Evolutionary conservation across 495 filamentous ascomycete species (phyloP).

Genomic region (Copromyces sp.): DNA sequence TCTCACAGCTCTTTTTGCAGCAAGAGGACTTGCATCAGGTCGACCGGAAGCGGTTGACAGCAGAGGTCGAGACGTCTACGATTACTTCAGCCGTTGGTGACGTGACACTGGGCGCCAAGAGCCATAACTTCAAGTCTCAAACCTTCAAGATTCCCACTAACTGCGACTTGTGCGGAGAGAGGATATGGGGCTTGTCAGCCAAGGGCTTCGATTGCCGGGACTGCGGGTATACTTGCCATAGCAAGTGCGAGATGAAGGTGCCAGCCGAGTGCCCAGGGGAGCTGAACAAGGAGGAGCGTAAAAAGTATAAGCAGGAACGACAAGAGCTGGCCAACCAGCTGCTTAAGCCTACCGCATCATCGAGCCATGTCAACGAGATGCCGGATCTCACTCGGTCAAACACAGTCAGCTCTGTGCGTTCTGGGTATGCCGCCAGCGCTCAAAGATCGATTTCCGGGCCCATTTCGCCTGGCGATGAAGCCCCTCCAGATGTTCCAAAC

Average conservation of each 20-base stretch:
- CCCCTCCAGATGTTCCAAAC: constrained; percentile 27
- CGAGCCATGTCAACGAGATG: constrained; percentile 38
- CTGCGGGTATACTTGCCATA: constrained; percentile 96
- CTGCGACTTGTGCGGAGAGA: constrained; percentile 90
- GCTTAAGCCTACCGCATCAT: constrained; percentile 30
- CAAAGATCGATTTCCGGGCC: constrained; percentile 59
- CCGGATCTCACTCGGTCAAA: constrained; percentile 63
- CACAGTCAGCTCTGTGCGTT: constrained; percentile 88
- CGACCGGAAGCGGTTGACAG: constrained; percentile 76
- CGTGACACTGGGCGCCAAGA: constrained; percentile 78
- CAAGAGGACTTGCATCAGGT: constrained; percentile 79
- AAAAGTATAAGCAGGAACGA: constrained; percentile 73
- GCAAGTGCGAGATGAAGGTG: constrained; percentile 98
- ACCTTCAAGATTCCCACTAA: constrained; percentile 99
- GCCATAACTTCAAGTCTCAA: constrained; percentile 92
- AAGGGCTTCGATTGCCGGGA: constrained; percentile 94
- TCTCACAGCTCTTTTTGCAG: constrained; percentile 61
- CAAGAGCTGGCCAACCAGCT: constrained; percentile 66
- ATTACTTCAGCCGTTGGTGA: constrained; percentile 83
- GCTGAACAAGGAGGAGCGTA: constrained; percentile 84
- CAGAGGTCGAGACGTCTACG: constrained; percentile 83
- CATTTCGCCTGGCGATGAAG: constrained; percentile 38
- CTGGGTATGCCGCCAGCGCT: constrained; percentile 74
- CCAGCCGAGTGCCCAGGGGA: constrained; percentile 93
- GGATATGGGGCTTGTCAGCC: constrained; percentile 91